Evolutionary conservation across 768 basidiomycete genomes (phyloP).

Genomic region (Coprinopsis sp.): DNA sequence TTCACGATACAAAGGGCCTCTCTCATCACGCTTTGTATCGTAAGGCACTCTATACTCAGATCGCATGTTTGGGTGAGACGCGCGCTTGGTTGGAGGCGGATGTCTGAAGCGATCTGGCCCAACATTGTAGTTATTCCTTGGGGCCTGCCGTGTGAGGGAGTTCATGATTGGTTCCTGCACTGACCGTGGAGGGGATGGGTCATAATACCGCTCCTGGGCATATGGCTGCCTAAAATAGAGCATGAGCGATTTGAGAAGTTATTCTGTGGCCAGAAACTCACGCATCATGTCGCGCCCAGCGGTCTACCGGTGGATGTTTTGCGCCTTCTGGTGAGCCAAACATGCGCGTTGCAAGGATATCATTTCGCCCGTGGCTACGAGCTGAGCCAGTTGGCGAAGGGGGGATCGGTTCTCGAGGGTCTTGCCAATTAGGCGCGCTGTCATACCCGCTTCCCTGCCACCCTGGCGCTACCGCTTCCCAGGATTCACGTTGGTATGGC

Average conservation of each 20-base stretch:
- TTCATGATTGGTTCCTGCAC: constrained; percentile 33
- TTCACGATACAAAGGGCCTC: constrained; percentile 19
- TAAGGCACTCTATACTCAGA: constrained; percentile 47
- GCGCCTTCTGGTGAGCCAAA: constrained; percentile 72
- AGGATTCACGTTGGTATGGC: too few species aligned
- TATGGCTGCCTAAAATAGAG: constrained; percentile 13
- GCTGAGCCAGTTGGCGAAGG: constrained; percentile 31
- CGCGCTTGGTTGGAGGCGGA: constrained; percentile 32
- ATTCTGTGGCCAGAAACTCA: constrained; percentile 13
- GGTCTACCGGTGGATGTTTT: constrained; percentile 55
- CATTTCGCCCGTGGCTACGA: constrained; percentile 27
- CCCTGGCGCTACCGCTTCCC: constrained; percentile 44
- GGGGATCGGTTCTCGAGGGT: constrained; percentile 39
- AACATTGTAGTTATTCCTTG: constrained; percentile 21
- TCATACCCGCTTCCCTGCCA: constrained; percentile 35
- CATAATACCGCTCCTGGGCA: constrained; percentile 29
- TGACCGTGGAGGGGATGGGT: constrained; percentile 27
- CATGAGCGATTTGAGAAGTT: constrained; percentile 8
- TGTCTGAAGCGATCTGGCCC: constrained; percentile 52
- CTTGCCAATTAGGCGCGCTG: constrained; percentile 30
- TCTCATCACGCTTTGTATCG: constrained; percentile 26
- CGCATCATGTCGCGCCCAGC: constrained; percentile 37
- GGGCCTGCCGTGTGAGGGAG: constrained; percentile 26
- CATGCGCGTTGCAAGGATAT: constrained; percentile 40
- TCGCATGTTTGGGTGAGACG: constrained; percentile 31